These are phyloP conservation scores for Nannochloropsis granulata DNA, from an alignment of 108 stramenopile genomes.

Conservation along the genomic window DNA sequence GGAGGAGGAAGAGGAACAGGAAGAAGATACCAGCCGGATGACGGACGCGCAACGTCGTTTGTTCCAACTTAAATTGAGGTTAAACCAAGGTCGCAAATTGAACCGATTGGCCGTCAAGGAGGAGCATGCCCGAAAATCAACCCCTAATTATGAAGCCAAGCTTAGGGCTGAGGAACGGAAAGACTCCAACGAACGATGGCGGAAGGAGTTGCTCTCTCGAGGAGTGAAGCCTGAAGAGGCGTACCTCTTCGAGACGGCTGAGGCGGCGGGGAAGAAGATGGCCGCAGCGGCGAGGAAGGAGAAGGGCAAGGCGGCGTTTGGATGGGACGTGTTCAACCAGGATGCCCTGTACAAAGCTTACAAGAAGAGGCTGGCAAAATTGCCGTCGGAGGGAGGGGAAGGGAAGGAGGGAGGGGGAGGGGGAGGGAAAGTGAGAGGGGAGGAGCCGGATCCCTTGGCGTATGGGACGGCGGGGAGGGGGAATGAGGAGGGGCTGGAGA, in stretches of 20 bases:
- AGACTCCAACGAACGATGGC: slow-evolving; percentile 17
- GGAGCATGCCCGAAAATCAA: neutral
- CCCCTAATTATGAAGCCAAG: neutral
- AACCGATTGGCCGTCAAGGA: neutral
- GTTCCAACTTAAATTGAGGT: neutral
- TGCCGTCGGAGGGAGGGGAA: slow-evolving; percentile 9
- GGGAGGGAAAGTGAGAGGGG: neutral
- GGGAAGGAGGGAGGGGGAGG: neutral
- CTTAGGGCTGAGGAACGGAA: neutral
- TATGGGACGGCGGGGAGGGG: slow-evolving; percentile 14
- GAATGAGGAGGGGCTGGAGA: slow-evolving; percentile 3
- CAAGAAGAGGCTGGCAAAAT: slow-evolving; percentile 32
- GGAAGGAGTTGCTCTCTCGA: slow-evolving; percentile 23
- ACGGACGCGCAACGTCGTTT: neutral
- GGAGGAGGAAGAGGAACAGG: neutral
- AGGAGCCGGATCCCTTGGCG: slow-evolving; percentile 27
- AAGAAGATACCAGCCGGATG: neutral
- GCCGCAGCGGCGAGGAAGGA: slow-evolving; percentile 23
- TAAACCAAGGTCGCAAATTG: slow-evolving; percentile 12
- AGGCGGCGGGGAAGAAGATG: slow-evolving; percentile 13
- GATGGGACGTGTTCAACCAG: slow-evolving; percentile 41
- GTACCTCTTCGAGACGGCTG: slow-evolving; percentile 25
- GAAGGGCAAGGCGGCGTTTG: slow-evolving; percentile 31
- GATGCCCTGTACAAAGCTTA: slow-evolving; percentile 36
- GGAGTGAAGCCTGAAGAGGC: slow-evolving; percentile 26